These are phyloP conservation scores for Pyracantha coccinea DNA, from an alignment of 331 rosid species.

Conservation along the genomic window DNA sequence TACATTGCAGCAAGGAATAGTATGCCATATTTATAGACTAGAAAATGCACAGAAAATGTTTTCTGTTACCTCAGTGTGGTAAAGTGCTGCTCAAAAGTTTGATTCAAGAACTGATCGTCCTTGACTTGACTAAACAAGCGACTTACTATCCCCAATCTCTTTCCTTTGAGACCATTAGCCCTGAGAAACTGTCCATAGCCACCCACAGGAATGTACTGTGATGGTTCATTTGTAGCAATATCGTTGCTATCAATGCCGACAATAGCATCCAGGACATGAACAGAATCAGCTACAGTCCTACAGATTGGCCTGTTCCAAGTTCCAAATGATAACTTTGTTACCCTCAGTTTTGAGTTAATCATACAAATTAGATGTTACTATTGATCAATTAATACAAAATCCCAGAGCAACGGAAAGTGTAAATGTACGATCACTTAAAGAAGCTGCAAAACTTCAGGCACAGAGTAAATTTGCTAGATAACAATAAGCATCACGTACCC, in stretches of 20 bases:
- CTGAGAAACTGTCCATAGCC: slow-evolving; percentile 37
- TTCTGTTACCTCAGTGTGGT: slow-evolving; percentile 28
- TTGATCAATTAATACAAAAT: background rate
- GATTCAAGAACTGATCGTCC: background rate
- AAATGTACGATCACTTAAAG: background rate
- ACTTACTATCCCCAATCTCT: slow-evolving; percentile 43
- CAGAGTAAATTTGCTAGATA: background rate
- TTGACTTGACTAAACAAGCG: slow-evolving; percentile 16
- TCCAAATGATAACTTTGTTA: background rate
- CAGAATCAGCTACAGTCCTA: slow-evolving; percentile 40
- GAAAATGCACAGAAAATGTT: background rate
- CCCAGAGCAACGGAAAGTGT: background rate
- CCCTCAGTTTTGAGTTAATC: background rate
- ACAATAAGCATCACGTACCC: background rate
- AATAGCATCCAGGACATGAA: slow-evolving; percentile 37
- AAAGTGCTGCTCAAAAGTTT: slow-evolving; percentile 26
- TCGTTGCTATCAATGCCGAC: slow-evolving; percentile 29
- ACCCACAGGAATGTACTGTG: slow-evolving; percentile 29
- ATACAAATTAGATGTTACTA: background rate
- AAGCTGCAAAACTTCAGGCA: background rate
- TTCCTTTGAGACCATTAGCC: slow-evolving; percentile 27
- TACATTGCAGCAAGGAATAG: slow-evolving; percentile 10
- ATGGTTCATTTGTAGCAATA: slow-evolving; percentile 17
- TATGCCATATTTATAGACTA: background rate
- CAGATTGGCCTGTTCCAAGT: slow-evolving; percentile 23